These are phyloP conservation scores for Fraxinus cuspidata DNA, from an alignment of 257 asterid genomes.

Conservation along the genomic window DNA sequence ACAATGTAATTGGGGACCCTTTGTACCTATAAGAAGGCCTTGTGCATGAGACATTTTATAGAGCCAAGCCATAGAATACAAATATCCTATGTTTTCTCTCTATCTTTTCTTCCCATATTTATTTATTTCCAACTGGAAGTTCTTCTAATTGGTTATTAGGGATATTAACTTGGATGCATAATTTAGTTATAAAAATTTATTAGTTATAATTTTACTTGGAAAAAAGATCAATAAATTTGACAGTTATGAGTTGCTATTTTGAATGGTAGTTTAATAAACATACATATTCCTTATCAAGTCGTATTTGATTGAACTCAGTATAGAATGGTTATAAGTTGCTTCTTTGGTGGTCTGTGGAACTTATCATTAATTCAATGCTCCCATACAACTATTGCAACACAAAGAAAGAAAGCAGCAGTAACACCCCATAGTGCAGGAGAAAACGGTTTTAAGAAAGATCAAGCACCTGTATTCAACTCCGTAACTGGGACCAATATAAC, in stretches of 20 bases:
- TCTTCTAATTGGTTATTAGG: not conserved
- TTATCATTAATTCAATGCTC: conserved; percentile 71
- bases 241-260: not conserved
- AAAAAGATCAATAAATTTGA: not conserved
- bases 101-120: no score
- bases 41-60: no score
- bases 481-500: conserved; percentile 55
- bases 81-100: no score
- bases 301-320: conserved; percentile 38
- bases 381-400: conserved; percentile 65
- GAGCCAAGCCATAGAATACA: no score
- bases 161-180: not conserved
- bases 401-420: conserved; percentile 47
- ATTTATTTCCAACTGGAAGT: no score
- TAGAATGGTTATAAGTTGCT: conserved; percentile 58
- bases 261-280: not conserved
- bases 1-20: no score
- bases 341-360: conserved; percentile 71
- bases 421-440: conserved; percentile 58
- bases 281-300: not conserved
- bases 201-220: not conserved
- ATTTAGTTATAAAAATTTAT: not conserved
- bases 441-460: conserved; percentile 69
- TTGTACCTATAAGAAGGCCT: no score
- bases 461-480: conserved; percentile 53